Percentiles rank a stretch among this genome's conserved stretches.
Evolutionary conservation across 2,329 filamentous ascomycete genomes (phyloP).

Genomic region (Paraphaeosphaeria sporulosa): DNA sequence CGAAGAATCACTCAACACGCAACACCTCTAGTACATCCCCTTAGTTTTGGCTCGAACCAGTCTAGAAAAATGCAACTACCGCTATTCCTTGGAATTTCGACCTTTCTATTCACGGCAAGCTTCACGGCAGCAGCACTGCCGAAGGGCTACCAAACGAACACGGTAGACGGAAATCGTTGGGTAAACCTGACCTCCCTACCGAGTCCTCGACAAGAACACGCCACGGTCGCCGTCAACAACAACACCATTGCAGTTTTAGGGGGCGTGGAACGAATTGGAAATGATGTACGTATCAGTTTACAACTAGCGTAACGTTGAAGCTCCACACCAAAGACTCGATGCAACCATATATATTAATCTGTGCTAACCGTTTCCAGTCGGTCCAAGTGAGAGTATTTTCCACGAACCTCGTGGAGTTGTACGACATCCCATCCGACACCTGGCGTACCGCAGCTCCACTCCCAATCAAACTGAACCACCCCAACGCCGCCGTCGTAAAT

Average conservation of each 20-base stretch:
- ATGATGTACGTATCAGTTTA: neutral
- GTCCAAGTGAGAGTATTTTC: neutral
- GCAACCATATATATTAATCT: too few relatives aligned
- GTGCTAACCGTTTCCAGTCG: neutral
- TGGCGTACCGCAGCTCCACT: conserved; percentile 18
- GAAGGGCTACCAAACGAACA: neutral
- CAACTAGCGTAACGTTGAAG: too few relatives aligned
- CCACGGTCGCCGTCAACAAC: conserved; percentile 12
- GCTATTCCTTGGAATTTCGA: neutral
- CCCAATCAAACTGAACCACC: conserved; percentile 19
- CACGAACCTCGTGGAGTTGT: conserved; percentile 10
- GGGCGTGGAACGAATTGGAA: conserved; percentile 9
- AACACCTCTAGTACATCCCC: neutral
- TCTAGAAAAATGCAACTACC: neutral
- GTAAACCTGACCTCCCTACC: conserved; percentile 5
- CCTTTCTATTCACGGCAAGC: neutral
- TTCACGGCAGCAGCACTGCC: neutral
- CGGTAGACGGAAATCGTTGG: neutral
- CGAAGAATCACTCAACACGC: too few relatives aligned
- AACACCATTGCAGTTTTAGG: conserved; percentile 15
- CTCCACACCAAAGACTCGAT: too few relatives aligned
- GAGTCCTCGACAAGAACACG: conserved; percentile 12
- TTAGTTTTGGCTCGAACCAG: too few relatives aligned
- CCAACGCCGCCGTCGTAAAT: conserved; percentile 18
- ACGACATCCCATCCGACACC: conserved; percentile 13